These are phyloP conservation scores for Chlorella variabilis DNA, from an alignment of 163 green algal species.

Conservation along the genomic window DNA sequence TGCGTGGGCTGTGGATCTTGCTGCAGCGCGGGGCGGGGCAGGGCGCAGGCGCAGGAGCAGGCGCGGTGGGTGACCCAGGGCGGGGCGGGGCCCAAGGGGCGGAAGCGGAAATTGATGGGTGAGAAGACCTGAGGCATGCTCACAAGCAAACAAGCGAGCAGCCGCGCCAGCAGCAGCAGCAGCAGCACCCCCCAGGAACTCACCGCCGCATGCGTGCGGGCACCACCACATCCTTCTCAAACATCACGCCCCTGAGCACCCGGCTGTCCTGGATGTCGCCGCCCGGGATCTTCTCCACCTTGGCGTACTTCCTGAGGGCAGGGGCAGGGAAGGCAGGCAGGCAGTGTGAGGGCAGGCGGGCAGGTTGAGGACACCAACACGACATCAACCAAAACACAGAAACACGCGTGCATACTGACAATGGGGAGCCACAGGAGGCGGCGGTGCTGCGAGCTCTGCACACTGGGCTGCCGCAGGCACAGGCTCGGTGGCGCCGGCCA, in stretches of 20 bases:
- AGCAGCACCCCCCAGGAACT: too few species aligned
- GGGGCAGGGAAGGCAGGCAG: background rate
- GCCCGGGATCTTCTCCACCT: conserved; percentile 97
- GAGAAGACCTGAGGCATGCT: too few species aligned
- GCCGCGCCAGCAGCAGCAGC: too few species aligned
- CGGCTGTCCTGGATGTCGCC: conserved; percentile 93
- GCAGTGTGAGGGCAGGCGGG: background rate
- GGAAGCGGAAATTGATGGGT: background rate
- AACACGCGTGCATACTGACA: too few species aligned
- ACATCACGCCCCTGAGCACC: conserved; percentile 94
- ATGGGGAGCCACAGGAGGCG: too few species aligned
- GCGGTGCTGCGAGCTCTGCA: too few species aligned
- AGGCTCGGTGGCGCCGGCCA: too few species aligned
- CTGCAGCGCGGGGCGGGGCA: conserved; percentile 3
- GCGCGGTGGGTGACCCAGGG: too few species aligned
- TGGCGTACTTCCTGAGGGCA: conserved; percentile 84
- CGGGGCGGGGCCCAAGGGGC: too few species aligned
- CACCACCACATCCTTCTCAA: conserved; percentile 98
- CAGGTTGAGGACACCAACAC: background rate
- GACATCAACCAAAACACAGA: too few species aligned
- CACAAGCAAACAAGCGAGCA: too few species aligned
- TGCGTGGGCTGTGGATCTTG: conserved; percentile 92
- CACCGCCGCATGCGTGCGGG: conserved; percentile 93
- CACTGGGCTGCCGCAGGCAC: too few species aligned
- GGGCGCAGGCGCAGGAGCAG: background rate